Evolutionary conservation across 2,329 filamentous ascomycete genomes (phyloP).

Genomic region (Pyrenophora graminea): DNA sequence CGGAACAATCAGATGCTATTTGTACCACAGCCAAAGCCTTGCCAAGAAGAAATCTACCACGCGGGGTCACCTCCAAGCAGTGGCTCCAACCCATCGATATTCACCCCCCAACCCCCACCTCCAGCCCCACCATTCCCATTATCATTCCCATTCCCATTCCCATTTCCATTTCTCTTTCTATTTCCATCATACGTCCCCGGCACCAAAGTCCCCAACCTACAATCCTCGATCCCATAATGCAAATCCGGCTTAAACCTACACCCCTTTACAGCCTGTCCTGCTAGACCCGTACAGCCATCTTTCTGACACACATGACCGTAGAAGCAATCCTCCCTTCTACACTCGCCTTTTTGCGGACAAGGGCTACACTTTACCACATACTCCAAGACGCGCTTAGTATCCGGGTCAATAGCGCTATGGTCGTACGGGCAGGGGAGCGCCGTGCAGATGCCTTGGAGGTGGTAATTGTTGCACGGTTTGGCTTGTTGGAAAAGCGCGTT

Average conservation of each 20-base stretch:
- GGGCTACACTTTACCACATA: conserved; percentile 52
- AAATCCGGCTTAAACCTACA: conserved; percentile 33
- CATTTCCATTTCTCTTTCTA: neutral
- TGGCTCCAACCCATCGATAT: neutral
- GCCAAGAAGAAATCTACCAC: neutral
- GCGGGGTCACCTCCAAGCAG: neutral
- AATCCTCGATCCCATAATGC: conserved; percentile 26
- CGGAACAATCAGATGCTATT: neutral
- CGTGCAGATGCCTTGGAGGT: conserved; percentile 50
- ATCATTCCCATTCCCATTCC: no score
- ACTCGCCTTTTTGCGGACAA: conserved; percentile 49
- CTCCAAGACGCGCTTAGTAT: conserved; percentile 49
- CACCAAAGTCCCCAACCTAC: conserved; percentile 28
- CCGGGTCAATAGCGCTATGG: conserved; percentile 50
- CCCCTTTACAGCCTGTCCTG: conserved; percentile 8
- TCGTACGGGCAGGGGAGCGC: conserved; percentile 49
- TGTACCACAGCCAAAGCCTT: neutral
- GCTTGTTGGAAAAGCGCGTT: conserved; percentile 35
- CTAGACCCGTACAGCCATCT: conserved; percentile 26
- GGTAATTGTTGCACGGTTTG: conserved; percentile 57
- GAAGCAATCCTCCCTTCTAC: conserved; percentile 51
- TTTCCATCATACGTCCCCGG: conserved; percentile 4
- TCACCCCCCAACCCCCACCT: neutral
- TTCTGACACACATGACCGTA: conserved; percentile 54
- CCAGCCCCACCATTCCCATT: neutral